Evolutionary conservation across 148 eudicot species (phyloP).

Genomic region (Rhododendron griersonianum): DNA sequence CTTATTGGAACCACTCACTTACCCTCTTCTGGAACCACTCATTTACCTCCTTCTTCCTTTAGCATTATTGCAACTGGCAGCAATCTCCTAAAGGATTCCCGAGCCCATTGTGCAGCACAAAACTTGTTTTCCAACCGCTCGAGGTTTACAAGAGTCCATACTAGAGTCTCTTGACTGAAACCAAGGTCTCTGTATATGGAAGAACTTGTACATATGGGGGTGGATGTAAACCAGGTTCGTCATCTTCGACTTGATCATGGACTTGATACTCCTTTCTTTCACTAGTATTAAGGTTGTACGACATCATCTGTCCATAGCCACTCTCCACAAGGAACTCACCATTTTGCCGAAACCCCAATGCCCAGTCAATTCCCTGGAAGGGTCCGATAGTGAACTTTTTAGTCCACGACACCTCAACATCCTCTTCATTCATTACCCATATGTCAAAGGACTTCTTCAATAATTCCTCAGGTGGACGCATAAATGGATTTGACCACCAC

Average conservation of each 20-base stretch:
- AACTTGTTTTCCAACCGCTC: neutral
- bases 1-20: neutral
- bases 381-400: neutral
- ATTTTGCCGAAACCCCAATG: neutral
- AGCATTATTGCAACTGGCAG: neutral
- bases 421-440: neutral
- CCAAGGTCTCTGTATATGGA: neutral
- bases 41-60: neutral
- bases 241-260: neutral
- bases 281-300: neutral
- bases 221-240: neutral
- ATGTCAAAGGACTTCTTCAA: neutral
- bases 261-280: neutral
- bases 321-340: neutral
- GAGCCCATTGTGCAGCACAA: neutral
- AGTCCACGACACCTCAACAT: neutral
- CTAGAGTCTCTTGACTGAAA: neutral
- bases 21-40: neutral
- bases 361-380: neutral
- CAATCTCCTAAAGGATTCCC: neutral
- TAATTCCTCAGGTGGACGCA: too few relatives aligned
- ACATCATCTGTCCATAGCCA: neutral
- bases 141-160: neutral
- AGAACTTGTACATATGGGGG: neutral
- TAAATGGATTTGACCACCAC: neutral